Evolutionary conservation across 495 filamentous ascomycete genomes (phyloP).

Genomic region (Neurospora tetrasperma): DNA sequence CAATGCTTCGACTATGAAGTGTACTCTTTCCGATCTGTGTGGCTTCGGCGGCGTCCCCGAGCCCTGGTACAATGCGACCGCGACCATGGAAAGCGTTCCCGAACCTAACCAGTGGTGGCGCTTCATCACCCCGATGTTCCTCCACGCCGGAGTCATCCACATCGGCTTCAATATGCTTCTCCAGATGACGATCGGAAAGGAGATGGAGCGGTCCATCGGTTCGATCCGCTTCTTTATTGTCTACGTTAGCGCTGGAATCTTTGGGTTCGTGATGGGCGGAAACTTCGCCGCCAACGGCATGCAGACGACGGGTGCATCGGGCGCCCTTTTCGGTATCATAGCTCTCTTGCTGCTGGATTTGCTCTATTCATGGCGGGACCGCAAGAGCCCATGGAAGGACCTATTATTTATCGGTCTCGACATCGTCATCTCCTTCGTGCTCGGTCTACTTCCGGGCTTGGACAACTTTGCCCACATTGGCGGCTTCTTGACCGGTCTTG

Average conservation of each 20-base stretch:
- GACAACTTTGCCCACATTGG: slow-evolving; percentile 98
- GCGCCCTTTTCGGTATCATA: slow-evolving; percentile 81
- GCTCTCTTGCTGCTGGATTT: slow-evolving; percentile 82
- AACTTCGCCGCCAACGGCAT: slow-evolving; percentile 78
- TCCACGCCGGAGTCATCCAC: slow-evolving; percentile 88
- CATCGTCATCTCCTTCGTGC: slow-evolving; percentile 78
- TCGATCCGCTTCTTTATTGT: slow-evolving; percentile 75
- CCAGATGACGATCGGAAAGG: slow-evolving; percentile 74
- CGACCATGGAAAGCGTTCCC: slow-evolving; percentile 24
- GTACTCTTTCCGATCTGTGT: slow-evolving; percentile 68
- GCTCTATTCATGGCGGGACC: slow-evolving; percentile 79
- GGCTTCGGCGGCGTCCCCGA: slow-evolving; percentile 67
- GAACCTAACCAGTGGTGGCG: slow-evolving; percentile 90
- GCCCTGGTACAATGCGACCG: slow-evolving; percentile 39
- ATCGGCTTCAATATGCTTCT: slow-evolving; percentile 91
- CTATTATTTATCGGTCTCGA: slow-evolving; percentile 76
- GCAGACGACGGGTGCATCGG: slow-evolving; percentile 79
- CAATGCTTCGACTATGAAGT: slow-evolving; percentile 37
- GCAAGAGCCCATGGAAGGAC: slow-evolving; percentile 64
- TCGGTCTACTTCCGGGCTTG: slow-evolving; percentile 83
- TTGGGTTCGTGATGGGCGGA: slow-evolving; percentile 90
- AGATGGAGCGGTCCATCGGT: slow-evolving; percentile 86
- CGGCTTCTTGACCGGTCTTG: slow-evolving; percentile 86
- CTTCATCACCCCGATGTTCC: slow-evolving; percentile 91
- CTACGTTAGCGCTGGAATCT: slow-evolving; percentile 86